Base-by-base conservation (phyloP, 805 yeast species). In the Danielozyma ontarioensis region DNA sequence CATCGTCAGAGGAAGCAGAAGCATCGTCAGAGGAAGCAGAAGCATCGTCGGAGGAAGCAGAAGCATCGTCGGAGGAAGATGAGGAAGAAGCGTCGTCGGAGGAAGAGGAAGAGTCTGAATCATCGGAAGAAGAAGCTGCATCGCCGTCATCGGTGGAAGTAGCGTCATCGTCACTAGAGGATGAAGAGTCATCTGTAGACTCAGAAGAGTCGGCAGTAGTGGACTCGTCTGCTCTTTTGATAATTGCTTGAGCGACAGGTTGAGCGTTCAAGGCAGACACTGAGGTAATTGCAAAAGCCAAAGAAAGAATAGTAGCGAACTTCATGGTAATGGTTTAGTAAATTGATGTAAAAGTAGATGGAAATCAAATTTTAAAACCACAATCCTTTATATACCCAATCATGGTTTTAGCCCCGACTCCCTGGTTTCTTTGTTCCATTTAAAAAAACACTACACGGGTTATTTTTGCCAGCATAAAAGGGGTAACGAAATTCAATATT, bases 241-340 rank as follows among this genome's bases (percentile, higher is more conserved):
- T 24, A 27, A 29, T 31, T 25, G 22, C 31, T 14, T 29, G 26
- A n/a, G 22, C 28, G 13, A 22, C 28, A 26, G 22, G 22, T 6
- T 6, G 28, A 2, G 31, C 36, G 16, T 27, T 22, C 11, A 36
- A 30, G 28, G 41, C 37, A 7, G 39, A 24, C 17, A 21, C 26
- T 13, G 32, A 14, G 21, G 31, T 7, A 14, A 31, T 13, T 28
- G 22, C 33, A 21, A 29, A 13, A 25, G 39, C 27, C 17, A 30
- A 27, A 17, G 29, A 14, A 17, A 42, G 10, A 17, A 40, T 28
- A 25, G 42, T 33, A 19, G 44, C 16, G 36, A 44, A 41, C 34
- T 41, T 42, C 48, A 44, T 44, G 5, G 21, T 13, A 17, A 25
- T 25, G 13, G 4, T 22, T 16, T 36, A 18, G 18, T 27, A 27